A percentile compares a stretch with the other conserved stretches of the same genome.
These are phyloP conservation scores for Opeltia flavorubescens DNA, from an alignment of 495 filamentous ascomycete species.

Conservation along the genomic window DNA sequence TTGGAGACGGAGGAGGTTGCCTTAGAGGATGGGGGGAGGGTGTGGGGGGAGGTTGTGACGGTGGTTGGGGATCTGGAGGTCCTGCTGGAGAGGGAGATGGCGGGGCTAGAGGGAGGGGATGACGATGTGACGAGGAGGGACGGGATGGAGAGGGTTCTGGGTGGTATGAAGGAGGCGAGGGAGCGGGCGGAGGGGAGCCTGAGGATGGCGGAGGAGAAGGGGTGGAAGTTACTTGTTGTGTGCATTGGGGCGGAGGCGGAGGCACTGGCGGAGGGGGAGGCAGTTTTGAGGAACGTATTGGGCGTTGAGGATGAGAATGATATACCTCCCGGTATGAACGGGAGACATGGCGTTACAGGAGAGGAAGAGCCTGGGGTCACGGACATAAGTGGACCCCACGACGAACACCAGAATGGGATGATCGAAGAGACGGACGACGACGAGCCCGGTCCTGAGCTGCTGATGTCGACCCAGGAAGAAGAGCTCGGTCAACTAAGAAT, in stretches of 20 bases:
- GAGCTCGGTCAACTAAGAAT: not conserved
- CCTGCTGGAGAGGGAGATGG: slow-evolving; percentile 42
- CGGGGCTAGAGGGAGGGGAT: slow-evolving; percentile 9
- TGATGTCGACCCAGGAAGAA: not conserved
- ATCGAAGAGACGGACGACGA: not conserved
- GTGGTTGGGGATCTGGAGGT: slow-evolving; percentile 58
- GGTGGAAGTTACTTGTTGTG: slow-evolving; percentile 81
- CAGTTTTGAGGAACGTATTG: slow-evolving; percentile 45
- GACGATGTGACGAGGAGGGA: not conserved
- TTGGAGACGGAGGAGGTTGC: slow-evolving; percentile 59
- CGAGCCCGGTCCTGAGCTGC: not conserved
- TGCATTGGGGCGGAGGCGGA: slow-evolving; percentile 82
- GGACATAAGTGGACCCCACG: not conserved
- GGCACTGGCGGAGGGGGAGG: slow-evolving; percentile 57
- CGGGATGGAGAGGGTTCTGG: not conserved
- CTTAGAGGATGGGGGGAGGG: slow-evolving; percentile 64
- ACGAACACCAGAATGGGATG: not conserved
- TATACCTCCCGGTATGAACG: not conserved
- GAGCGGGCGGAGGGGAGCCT: slow-evolving; percentile 13
- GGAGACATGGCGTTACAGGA: not conserved
- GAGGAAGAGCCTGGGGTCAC: not conserved
- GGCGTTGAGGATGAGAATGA: not conserved
- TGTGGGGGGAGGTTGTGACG: slow-evolving; percentile 61
- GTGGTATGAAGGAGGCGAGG: not conserved
- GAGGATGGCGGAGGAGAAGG: slow-evolving; percentile 31